These are phyloP conservation scores for Rhamnella rubrinervis DNA, from an alignment of 331 rosid genomes.

Conservation along the genomic window DNA sequence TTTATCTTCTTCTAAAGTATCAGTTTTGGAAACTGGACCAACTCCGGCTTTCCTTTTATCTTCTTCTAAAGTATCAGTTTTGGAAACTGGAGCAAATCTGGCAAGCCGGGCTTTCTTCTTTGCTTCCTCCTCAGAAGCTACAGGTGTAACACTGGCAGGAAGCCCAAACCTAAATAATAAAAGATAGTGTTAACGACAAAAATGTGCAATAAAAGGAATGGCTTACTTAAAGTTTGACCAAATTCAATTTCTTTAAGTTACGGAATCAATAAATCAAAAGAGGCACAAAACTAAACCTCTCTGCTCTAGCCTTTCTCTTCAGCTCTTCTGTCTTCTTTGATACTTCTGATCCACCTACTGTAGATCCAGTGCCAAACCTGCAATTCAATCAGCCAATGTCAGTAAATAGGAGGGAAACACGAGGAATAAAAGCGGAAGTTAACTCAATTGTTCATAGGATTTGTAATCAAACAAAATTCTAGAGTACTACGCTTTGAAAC, in stretches of 20 bases:
- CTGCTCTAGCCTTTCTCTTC: constrained; percentile 91
- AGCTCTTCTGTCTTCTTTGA: constrained; percentile 60
- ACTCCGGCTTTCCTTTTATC: constrained; percentile 70
- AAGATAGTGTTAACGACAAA: not conserved
- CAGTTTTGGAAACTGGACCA: constrained; percentile 56
- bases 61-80: constrained; percentile 69
- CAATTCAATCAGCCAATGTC: constrained; percentile 4
- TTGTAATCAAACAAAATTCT: not conserved
- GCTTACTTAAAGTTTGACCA: not conserved
- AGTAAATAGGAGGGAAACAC: not conserved
- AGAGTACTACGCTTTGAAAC: not conserved
- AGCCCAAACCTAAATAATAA: constrained; percentile 64
- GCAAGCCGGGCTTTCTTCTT: constrained; percentile 91
- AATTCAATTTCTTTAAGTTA: not conserved
- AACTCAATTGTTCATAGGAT: not conserved
- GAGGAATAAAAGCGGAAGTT: no score
- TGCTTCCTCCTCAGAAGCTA: constrained; percentile 56
- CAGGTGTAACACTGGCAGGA: constrained; percentile 32
- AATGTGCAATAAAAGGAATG: not conserved
- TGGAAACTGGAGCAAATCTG: constrained; percentile 62
- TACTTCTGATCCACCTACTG: constrained; percentile 46
- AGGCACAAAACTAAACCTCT: constrained; percentile 49
- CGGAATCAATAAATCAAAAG: not conserved
- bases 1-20: constrained; percentile 67
- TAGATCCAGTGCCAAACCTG: constrained; percentile 67